phyloP scores from a whole-genome alignment of 202 grass and related monocot genomes.

The Carex arenaria region DNA sequence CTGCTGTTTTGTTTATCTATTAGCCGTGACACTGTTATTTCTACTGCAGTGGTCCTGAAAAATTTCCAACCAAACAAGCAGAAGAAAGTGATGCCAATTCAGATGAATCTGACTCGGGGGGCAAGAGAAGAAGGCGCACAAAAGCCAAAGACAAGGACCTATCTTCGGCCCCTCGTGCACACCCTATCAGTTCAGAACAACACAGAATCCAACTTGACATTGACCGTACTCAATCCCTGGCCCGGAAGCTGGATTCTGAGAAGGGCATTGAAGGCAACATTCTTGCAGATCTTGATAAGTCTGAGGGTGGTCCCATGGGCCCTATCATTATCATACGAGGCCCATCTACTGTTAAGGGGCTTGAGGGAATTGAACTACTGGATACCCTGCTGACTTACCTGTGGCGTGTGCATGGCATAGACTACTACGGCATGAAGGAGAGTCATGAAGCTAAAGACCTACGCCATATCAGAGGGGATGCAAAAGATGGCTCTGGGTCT shows the following conservation, averaged over 20 bases:
- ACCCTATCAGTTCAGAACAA: slow-evolving; percentile 64
- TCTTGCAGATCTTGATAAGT: slow-evolving; percentile 68
- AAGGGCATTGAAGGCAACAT: slow-evolving; percentile 79
- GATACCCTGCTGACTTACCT: slow-evolving; percentile 92
- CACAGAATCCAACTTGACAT: slow-evolving; percentile 78
- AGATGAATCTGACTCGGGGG: slow-evolving; percentile 57
- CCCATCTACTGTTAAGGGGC: slow-evolving; percentile 85
- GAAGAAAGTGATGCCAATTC: slow-evolving; percentile 77
- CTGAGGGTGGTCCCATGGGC: slow-evolving; percentile 90
- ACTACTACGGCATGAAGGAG: slow-evolving; percentile 94
- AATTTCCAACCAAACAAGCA: slow-evolving; percentile 52
- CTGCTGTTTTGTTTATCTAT: slow-evolving; percentile 12
- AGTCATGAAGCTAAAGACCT: slow-evolving; percentile 59
- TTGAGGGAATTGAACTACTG: slow-evolving; percentile 90
- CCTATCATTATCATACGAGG: slow-evolving; percentile 95
- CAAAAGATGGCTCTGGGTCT: slow-evolving; percentile 48
- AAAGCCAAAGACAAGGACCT: slow-evolving; percentile 70
- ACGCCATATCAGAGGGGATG: slow-evolving; percentile 82
- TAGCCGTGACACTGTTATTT: slow-evolving; percentile 33
- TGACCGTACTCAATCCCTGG: slow-evolving; percentile 57
- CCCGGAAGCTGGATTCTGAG: slow-evolving; percentile 75
- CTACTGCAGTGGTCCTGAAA: slow-evolving; percentile 62
- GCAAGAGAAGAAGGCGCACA: slow-evolving; percentile 74
- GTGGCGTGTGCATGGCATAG: slow-evolving; percentile 90
- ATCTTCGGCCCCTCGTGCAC: slow-evolving; percentile 66